phyloP scores from a whole-genome alignment of 768 basidiomycete species.

The Boletus rubescentipes region DNA sequence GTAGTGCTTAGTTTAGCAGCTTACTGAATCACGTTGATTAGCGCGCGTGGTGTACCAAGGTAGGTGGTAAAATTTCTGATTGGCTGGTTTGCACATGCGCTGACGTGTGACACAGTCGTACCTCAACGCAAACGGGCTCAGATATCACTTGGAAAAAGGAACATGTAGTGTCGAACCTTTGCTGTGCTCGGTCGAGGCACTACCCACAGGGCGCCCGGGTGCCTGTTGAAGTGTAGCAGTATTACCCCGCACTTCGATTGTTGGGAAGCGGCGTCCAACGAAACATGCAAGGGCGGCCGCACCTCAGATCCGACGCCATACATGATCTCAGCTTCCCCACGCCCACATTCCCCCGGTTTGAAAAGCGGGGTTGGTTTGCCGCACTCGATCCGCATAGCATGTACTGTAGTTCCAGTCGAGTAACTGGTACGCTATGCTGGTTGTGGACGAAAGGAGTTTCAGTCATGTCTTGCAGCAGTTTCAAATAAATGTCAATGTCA shows the following conservation, averaged over 20 bases:
- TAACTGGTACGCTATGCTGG: too few species aligned
- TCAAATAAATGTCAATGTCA: conserved; percentile 4
- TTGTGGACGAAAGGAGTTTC: not conserved
- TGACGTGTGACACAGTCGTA: conserved; percentile 42
- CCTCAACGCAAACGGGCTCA: conserved; percentile 64
- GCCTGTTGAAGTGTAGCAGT: conserved; percentile 1
- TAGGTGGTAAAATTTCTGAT: conserved; percentile 20
- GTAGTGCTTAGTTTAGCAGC: too few species aligned
- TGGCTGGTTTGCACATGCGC: not conserved
- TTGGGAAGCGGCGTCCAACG: not conserved
- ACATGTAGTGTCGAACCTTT: conserved; percentile 49
- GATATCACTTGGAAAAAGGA: conserved; percentile 67
- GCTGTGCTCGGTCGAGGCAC: not conserved
- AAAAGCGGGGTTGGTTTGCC: conserved; percentile 9
- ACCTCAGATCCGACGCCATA: conserved; percentile 19
- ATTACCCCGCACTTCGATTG: conserved; percentile 23
- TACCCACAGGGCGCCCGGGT: too few species aligned
- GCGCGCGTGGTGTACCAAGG: conserved; percentile 42
- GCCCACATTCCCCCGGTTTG: not conserved
- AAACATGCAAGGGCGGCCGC: conserved; percentile 9
- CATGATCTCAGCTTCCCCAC: conserved; percentile 10
- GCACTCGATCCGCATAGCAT: not conserved
- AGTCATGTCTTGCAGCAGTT: conserved; percentile 1
- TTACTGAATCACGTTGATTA: too few species aligned
- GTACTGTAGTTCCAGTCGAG: too few species aligned